Percentiles rank a stretch among this genome's conserved stretches.
These are phyloP conservation scores for Lasiosphaeria hispida DNA, from an alignment of 495 filamentous ascomycete species.

Conservation along the genomic window DNA sequence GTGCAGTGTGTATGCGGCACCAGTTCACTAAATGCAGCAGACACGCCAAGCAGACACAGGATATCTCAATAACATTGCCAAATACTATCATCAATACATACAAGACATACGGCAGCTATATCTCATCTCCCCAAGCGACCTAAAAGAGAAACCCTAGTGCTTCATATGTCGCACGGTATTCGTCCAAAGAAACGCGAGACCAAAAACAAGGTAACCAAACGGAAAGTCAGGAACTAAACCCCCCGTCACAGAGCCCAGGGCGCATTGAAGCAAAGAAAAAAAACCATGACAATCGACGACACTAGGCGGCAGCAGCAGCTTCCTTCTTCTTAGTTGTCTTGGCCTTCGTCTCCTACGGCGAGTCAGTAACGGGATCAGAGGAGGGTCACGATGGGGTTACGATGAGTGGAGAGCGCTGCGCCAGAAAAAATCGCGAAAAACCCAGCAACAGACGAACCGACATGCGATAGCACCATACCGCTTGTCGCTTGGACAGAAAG, in stretches of 20 bases:
- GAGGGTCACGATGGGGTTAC: neutral
- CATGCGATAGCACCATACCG: neutral
- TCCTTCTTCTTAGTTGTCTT: slow-evolving; percentile 45
- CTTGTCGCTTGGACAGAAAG: neutral
- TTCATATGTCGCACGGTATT: slow-evolving; percentile 16
- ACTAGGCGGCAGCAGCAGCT: slow-evolving; percentile 25
- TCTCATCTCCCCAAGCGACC: slow-evolving; percentile 8
- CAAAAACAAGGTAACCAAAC: slow-evolving; percentile 2
- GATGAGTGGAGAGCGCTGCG: neutral
- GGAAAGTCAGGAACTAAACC: neutral
- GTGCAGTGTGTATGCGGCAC: no score
- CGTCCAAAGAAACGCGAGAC: slow-evolving; percentile 20
- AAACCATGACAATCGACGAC: neutral
- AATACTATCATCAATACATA: slow-evolving; percentile 15
- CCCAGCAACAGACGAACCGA: neutral
- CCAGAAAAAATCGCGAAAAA: neutral
- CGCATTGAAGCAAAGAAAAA: neutral
- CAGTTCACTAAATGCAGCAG: no score
- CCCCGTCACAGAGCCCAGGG: neutral
- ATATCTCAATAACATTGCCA: slow-evolving; percentile 8
- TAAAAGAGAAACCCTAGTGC: slow-evolving; percentile 10
- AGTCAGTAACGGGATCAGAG: slow-evolving; percentile 8
- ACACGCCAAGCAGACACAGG: neutral
- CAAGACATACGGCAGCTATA: slow-evolving; percentile 11
- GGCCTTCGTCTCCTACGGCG: slow-evolving; percentile 31